Evolutionary conservation across 345 rosid genomes (phyloP).

Genomic region (Murraya koenigii): DNA sequence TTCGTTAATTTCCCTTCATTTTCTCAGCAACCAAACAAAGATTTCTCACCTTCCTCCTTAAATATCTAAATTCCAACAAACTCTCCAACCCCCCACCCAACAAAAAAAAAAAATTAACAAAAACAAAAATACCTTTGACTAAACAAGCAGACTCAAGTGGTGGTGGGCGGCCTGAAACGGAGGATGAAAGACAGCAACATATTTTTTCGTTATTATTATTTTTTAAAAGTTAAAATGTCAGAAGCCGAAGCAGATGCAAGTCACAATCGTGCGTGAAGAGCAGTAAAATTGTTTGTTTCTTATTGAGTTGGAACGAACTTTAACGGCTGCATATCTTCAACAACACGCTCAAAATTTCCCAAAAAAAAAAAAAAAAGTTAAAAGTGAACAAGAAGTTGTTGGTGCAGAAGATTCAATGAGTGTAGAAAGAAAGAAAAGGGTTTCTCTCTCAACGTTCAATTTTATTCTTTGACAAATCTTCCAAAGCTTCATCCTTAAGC

Average conservation of each 20-base stretch:
- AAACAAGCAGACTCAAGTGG: too few species aligned
- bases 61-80: neutral
- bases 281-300: neutral
- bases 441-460: conserved; percentile 5
- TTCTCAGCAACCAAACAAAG: conserved; percentile 6
- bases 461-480: neutral
- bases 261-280: neutral
- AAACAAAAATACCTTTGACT: neutral
- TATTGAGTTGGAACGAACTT: neutral
- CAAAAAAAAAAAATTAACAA: neutral
- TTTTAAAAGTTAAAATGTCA: neutral
- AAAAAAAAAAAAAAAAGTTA: neutral
- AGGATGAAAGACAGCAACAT: neutral
- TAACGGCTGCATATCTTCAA: conserved; percentile 30
- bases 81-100: neutral
- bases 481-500: conserved; percentile 3
- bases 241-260: neutral
- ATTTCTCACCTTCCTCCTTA: neutral
- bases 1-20: neutral
- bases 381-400: neutral
- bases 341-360: conserved; percentile 13
- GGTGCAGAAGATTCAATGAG: conserved; percentile 8
- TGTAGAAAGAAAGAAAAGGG: neutral
- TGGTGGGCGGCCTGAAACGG: neutral
- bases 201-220: neutral